Percentiles rank a stretch among this genome's conserved stretches.
These are phyloP conservation scores for Dothistroma septosporum DNA, from an alignment of 2,329 filamentous ascomycete genomes.

Conservation along the genomic window DNA sequence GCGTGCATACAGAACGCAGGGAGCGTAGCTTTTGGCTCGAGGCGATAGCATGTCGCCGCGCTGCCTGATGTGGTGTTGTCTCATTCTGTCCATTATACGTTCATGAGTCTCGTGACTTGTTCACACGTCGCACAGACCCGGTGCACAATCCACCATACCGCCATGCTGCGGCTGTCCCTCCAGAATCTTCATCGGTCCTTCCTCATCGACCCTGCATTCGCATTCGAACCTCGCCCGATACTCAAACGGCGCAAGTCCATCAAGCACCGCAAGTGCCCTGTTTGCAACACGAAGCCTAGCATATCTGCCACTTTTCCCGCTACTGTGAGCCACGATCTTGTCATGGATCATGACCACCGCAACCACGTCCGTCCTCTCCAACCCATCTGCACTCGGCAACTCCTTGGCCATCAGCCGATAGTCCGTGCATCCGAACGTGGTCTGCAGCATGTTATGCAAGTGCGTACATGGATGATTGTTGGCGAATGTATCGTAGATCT, in stretches of 20 bases:
- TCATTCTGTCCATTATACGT: not conserved
- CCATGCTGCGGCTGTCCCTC: not conserved
- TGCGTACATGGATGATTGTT: constrained; percentile 75
- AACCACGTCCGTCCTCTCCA: constrained; percentile 49
- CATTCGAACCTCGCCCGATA: constrained; percentile 62
- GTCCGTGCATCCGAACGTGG: constrained; percentile 61
- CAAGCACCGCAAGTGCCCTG: constrained; percentile 50
- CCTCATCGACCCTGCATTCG: constrained; percentile 47
- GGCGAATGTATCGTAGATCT: constrained; percentile 79
- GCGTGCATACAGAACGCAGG: too few relatives aligned
- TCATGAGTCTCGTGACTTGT: not conserved
- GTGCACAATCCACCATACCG: constrained; percentile 4
- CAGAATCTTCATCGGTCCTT: not conserved
- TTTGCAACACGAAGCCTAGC: constrained; percentile 67
- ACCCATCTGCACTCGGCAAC: constrained; percentile 46
- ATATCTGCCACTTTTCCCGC: constrained; percentile 62
- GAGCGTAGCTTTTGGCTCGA: too few relatives aligned
- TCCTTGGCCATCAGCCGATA: constrained; percentile 56
- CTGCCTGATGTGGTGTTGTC: not conserved
- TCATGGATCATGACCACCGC: constrained; percentile 75
- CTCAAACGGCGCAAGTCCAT: constrained; percentile 51
- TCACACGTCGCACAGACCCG: constrained; percentile 2
- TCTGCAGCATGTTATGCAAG: constrained; percentile 60
- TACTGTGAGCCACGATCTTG: constrained; percentile 58
- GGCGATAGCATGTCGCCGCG: too few relatives aligned